Evolutionary conservation across 805 yeast species (phyloP).

Genomic region (Candida argentea): DNA sequence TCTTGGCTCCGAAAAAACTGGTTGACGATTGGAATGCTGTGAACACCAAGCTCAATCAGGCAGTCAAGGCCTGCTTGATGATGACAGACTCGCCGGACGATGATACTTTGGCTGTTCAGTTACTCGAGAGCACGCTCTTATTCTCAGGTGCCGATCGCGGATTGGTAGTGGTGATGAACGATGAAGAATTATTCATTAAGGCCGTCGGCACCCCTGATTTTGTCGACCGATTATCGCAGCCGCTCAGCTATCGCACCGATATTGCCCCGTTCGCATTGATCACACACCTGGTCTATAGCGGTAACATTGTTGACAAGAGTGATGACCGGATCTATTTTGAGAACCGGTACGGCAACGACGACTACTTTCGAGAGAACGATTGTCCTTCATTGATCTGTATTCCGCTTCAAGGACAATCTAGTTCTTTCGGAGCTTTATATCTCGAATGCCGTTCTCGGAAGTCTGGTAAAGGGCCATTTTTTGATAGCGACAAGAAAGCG

Average conservation of each 20-base stretch:
- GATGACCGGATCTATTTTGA: slow-evolving; percentile 26
- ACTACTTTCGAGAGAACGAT: slow-evolving; percentile 26
- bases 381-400: slow-evolving; percentile 31
- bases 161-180: slow-evolving; percentile 14
- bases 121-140: slow-evolving; percentile 28
- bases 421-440: slow-evolving; percentile 37
- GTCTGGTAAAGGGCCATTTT: slow-evolving; percentile 8
- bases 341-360: slow-evolving; percentile 25
- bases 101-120: slow-evolving; percentile 23
- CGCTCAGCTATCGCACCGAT: slow-evolving; percentile 29
- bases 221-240: slow-evolving; percentile 18
- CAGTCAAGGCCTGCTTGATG: slow-evolving; percentile 36
- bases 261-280: slow-evolving; percentile 33
- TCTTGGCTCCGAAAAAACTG: not conserved
- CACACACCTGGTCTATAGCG: slow-evolving; percentile 26
- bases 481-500: slow-evolving; percentile 26
- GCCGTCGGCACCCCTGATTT: slow-evolving; percentile 20
- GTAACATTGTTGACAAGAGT: slow-evolving; percentile 24
- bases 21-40: slow-evolving; percentile 3
- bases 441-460: slow-evolving; percentile 17
- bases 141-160: slow-evolving; percentile 28
- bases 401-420: slow-evolving; percentile 33
- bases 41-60: slow-evolving; percentile 11
- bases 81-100: slow-evolving; percentile 37
- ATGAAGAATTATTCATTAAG: slow-evolving; percentile 14